phyloP scores from a whole-genome alignment of 2,329 filamentous ascomycete genomes.

The Alternaria hordeiaustralica region DNA sequence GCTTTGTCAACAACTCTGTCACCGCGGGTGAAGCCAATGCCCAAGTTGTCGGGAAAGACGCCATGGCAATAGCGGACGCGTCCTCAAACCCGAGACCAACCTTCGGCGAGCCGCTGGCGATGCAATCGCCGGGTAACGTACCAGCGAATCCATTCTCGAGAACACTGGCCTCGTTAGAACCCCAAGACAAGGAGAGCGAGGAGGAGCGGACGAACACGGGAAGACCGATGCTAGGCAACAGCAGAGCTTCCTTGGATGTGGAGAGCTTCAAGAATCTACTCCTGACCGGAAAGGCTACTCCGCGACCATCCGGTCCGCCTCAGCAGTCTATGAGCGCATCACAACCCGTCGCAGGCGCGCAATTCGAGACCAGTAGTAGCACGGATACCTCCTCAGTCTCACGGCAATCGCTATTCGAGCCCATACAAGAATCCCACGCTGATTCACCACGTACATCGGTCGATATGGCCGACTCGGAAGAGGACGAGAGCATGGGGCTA shows the following conservation, averaged over 20 bases:
- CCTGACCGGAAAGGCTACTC: constrained; percentile 70
- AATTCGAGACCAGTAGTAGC: constrained; percentile 57
- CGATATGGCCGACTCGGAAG: constrained; percentile 62
- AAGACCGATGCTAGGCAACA: constrained; percentile 28
- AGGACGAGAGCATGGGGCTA: constrained; percentile 50
- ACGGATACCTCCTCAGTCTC: constrained; percentile 67
- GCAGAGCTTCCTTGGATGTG: constrained; percentile 68
- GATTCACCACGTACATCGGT: constrained; percentile 67
- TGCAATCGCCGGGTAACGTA: constrained; percentile 26
- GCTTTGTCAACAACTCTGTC: constrained; percentile 26
- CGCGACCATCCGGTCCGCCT: constrained; percentile 34
- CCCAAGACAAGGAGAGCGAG: constrained; percentile 29
- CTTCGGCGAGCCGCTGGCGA: constrained; percentile 13
- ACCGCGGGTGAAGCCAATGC: constrained; percentile 17
- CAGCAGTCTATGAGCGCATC: constrained; percentile 31
- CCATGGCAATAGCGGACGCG: constrained; percentile 30
- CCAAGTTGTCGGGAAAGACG: constrained; percentile 28
- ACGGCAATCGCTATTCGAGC: constrained; percentile 65
- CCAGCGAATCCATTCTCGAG: constrained; percentile 48
- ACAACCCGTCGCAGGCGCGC: constrained; percentile 27
- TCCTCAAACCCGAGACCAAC: constrained; percentile 32
- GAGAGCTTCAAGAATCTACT: constrained; percentile 78
- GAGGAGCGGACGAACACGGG: constrained; percentile 38
- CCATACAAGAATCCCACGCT: constrained; percentile 49
- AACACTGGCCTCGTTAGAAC: constrained; percentile 49